Base-by-base conservation (phyloP, 768 basidiomycete species). In the Psilocybe cyanescens region DNA sequence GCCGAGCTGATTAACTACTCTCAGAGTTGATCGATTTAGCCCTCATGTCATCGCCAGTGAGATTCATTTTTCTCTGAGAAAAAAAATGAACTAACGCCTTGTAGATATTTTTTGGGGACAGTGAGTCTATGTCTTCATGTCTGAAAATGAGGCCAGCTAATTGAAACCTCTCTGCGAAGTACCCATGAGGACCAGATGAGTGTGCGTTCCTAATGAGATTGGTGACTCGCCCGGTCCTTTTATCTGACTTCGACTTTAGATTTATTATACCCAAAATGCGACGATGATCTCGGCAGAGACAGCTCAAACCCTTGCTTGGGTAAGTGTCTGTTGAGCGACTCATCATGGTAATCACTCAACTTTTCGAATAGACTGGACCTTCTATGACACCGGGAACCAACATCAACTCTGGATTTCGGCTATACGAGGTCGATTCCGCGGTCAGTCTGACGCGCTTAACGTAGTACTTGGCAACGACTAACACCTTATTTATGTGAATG, bases 31-130 rank as follows among this genome's bases (percentile, higher is more conserved):
- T 66, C 87, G 89, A n/a, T 91, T 81, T 72, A 87, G 89, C 7
- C 89, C 89, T 31, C 90, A 91, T 66, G 89, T 91, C 57, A 88
- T 91, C 62, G 87, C 89, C 47, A 88, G 87, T 89, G 56, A 46
- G 87, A 52, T 37, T 28, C 19, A 57, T 44, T 52, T 55, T 48
- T 52, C 47, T 63, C 50, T 50, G 37, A 16, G 28, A 16, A 58
- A 24, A 19, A 19, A 41, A 58, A 24, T 45, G 7, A 52, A 17
- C 16, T 63, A 45, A 60, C 60, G 63, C 67, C 64, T 68, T 53
- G 41, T 57, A 87, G 89, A 84, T 64, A 84, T 91, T n/a, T 91
- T 92, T 24, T 92, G 80, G 69, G 91, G 91, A 5, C 91, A 92
- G 74, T 76, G 56, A 68, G 75, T 50, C 24, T 35, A 31, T 11